A percentile compares a stretch with the other conserved stretches of the same genome.
These are phyloP conservation scores for Magnusiomyces suaveolens DNA, from an alignment of 1,139 yeast species.

Conservation along the genomic window DNA sequence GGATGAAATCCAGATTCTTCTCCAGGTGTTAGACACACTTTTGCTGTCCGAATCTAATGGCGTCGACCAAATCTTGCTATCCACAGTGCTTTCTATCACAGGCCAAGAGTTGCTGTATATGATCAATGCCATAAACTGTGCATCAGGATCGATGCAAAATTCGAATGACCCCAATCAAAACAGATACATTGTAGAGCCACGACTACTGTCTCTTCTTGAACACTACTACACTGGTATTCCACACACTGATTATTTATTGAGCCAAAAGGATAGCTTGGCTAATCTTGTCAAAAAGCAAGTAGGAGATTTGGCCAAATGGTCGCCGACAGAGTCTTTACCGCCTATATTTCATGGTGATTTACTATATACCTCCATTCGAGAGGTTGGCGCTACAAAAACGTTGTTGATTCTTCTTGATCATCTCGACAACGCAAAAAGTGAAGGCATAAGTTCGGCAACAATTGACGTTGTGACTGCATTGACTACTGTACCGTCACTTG, in stretches of 20 bases:
- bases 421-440: constrained; percentile 19
- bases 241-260: not conserved
- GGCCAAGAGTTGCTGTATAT: constrained; percentile 25
- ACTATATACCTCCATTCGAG: constrained; percentile 41
- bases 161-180: constrained; percentile 1
- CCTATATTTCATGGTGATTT: constrained; percentile 39
- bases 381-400: constrained; percentile 48
- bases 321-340: constrained; percentile 20
- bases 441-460: not conserved
- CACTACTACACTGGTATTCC: constrained; percentile 7
- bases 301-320: constrained; percentile 22
- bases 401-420: constrained; percentile 22
- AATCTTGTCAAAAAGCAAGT: constrained; percentile 22
- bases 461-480: not conserved
- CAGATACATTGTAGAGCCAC: constrained; percentile 13
- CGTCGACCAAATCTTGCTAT: constrained; percentile 34
- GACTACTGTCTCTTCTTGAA: constrained; percentile 10
- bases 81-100: constrained; percentile 28
- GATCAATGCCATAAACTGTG: constrained; percentile 16
- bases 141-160: constrained; percentile 10
- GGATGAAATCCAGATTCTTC: constrained; percentile 25
- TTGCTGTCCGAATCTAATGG: constrained; percentile 32
- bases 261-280: constrained; percentile 1
- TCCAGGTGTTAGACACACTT: constrained; percentile 30
- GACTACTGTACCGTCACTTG: not conserved